A percentile compares a stretch with the other conserved stretches of the same genome.
Evolutionary conservation across 441 rosid genomes (phyloP).

Genomic region (Populus hybrid): DNA sequence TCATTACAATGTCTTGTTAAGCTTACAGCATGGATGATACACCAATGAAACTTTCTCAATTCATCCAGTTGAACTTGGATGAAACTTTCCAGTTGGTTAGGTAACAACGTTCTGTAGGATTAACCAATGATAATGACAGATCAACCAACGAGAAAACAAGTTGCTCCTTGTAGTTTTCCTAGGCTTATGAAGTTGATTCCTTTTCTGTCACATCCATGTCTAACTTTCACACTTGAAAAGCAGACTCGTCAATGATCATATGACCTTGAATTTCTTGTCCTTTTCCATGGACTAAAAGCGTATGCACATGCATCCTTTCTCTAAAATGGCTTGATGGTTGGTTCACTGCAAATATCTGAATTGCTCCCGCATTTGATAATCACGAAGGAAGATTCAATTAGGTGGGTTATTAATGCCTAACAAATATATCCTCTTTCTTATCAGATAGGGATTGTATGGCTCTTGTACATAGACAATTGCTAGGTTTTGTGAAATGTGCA

Average conservation of each 20-base stretch:
- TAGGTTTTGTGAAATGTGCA: background rate
- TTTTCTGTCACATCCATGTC: background rate
- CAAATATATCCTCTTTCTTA: background rate
- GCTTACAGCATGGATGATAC: too few relatives aligned
- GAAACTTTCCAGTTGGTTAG: too few relatives aligned
- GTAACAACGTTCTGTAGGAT: too few relatives aligned
- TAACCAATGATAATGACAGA: too few relatives aligned
- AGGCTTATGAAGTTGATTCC: background rate
- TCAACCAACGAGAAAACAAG: background rate
- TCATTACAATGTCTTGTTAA: too few relatives aligned
- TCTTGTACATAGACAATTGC: background rate
- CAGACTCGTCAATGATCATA: background rate
- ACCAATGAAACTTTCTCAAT: too few relatives aligned
- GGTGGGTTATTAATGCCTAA: conserved; percentile 6
- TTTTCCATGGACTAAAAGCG: background rate
- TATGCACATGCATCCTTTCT: conserved; percentile 6
- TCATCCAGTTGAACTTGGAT: too few relatives aligned
- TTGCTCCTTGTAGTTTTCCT: background rate
- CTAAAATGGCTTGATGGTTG: background rate
- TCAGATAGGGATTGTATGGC: conserved; percentile 1
- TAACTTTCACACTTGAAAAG: background rate
- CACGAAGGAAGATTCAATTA: background rate
- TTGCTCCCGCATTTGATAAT: background rate
- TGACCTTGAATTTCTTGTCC: conserved; percentile 9
- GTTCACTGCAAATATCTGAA: conserved; percentile 1